A percentile compares a stretch with the other conserved stretches of the same genome.
phyloP scores from a whole-genome alignment of 352 stramenopile species.

The Pythium biforme region DNA sequence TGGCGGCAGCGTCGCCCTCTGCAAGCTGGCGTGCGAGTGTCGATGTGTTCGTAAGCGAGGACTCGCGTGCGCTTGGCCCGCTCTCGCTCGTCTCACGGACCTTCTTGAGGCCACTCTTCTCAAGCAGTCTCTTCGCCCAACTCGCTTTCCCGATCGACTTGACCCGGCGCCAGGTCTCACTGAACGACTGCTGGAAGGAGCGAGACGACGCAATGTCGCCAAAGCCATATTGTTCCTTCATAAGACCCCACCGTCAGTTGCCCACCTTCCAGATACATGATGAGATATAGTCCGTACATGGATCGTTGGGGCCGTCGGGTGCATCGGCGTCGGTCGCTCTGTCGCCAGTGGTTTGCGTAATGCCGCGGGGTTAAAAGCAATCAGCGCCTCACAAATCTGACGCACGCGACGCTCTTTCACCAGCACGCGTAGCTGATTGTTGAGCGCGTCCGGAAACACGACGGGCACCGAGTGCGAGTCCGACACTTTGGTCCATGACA shows the following conservation, averaged over 20 bases:
- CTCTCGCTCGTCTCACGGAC: slow-evolving; percentile 13
- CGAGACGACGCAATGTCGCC: slow-evolving; percentile 61
- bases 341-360: slow-evolving; percentile 41
- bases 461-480: slow-evolving; percentile 64
- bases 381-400: slow-evolving; percentile 41
- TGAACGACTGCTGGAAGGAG: slow-evolving; percentile 45
- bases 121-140: slow-evolving; percentile 58
- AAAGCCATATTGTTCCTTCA: slow-evolving; percentile 76
- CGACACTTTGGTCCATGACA: slow-evolving; percentile 72
- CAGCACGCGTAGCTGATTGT: slow-evolving; percentile 48
- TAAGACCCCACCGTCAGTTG: background rate
- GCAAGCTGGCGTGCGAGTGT: slow-evolving; percentile 40
- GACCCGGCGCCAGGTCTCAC: slow-evolving; percentile 56
- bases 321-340: slow-evolving; percentile 44
- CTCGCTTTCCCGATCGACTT: slow-evolving; percentile 49
- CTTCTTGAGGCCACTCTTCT: slow-evolving; percentile 44
- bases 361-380: slow-evolving; percentile 37
- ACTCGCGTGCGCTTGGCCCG: background rate
- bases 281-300: slow-evolving; percentile 23
- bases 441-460: slow-evolving; percentile 55
- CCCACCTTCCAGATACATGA: background rate
- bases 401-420: slow-evolving; percentile 50
- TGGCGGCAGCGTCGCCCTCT: background rate
- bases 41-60: slow-evolving; percentile 38
- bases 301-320: slow-evolving; percentile 40